A percentile compares a stretch with the other conserved stretches of the same genome.
phyloP scores from a whole-genome alignment of 495 filamentous ascomycete genomes.

The Neurospora cerealis region DNA sequence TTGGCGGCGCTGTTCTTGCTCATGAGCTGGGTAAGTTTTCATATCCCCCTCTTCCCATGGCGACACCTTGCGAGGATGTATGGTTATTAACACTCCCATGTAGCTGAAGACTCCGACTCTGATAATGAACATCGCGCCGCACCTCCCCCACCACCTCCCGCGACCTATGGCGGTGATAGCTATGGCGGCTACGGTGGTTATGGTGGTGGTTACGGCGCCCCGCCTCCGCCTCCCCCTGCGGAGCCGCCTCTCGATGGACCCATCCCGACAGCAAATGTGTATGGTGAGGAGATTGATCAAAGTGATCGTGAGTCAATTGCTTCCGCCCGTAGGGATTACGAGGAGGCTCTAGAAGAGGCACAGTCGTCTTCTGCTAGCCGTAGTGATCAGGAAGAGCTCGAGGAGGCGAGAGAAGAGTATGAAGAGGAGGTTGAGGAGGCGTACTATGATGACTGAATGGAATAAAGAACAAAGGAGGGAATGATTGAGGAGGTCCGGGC shows the following conservation, averaged over 20 bases:
- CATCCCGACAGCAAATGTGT: conserved; percentile 16
- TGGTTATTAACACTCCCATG: conserved; percentile 3
- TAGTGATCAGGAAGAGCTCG: conserved; percentile 31
- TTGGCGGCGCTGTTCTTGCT: conserved; percentile 46
- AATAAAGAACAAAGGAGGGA: background rate
- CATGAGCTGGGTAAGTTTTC: conserved; percentile 40
- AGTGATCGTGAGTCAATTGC: conserved; percentile 31
- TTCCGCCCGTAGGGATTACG: conserved; percentile 27
- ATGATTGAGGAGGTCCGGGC: background rate
- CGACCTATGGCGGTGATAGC: conserved; percentile 18
- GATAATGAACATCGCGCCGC: conserved; percentile 9
- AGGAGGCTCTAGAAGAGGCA: conserved; percentile 28
- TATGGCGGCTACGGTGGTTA: conserved; percentile 18
- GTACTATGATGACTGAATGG: conserved; percentile 30
- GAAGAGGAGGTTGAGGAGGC: conserved; percentile 39
- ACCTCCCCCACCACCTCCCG: conserved; percentile 1
- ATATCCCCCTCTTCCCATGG: background rate
- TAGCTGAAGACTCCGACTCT: conserved; percentile 18
- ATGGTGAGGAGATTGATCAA: conserved; percentile 28
- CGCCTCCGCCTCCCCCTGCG: conserved; percentile 12
- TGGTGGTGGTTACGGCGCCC: conserved; percentile 12
- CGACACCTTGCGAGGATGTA: background rate
- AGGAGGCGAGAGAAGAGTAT: conserved; percentile 36
- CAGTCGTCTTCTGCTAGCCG: conserved; percentile 28
- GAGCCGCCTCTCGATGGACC: conserved; percentile 11